phyloP scores from a whole-genome alignment of 1,139 yeast species.

The Suhomyces bribrorum region DNA sequence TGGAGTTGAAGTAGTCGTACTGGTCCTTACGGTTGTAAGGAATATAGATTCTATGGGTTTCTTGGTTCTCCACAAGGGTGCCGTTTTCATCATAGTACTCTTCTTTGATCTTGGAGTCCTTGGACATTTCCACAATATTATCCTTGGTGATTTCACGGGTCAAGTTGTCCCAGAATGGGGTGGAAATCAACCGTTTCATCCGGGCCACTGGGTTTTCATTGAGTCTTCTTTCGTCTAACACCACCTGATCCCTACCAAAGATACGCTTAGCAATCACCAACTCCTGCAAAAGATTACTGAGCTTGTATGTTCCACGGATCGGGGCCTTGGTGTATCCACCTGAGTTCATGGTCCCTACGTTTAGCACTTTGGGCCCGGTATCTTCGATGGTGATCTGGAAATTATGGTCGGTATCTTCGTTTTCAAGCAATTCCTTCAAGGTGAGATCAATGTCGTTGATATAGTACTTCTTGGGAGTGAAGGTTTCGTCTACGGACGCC shows the following conservation, averaged over 20 bases:
- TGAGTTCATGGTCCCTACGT: slow-evolving; percentile 82
- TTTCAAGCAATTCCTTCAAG: slow-evolving; percentile 62
- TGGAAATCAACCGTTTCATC: slow-evolving; percentile 69
- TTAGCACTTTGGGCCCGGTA: slow-evolving; percentile 85
- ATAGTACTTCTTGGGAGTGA: slow-evolving; percentile 56
- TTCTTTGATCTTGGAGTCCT: slow-evolving; percentile 73
- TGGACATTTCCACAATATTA: slow-evolving; percentile 70
- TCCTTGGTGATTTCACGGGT: slow-evolving; percentile 70
- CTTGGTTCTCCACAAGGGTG: slow-evolving; percentile 28
- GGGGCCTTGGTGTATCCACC: slow-evolving; percentile 74
- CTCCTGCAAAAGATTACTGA: slow-evolving; percentile 86
- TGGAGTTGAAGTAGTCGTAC: slow-evolving; percentile 62
- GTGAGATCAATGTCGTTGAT: slow-evolving; percentile 78
- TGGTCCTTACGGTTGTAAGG: slow-evolving; percentile 74
- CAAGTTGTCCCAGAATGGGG: slow-evolving; percentile 79
- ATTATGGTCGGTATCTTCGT: slow-evolving; percentile 86
- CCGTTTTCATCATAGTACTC: slow-evolving; percentile 48
- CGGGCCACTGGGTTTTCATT: slow-evolving; percentile 88
- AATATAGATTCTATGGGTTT: slow-evolving; percentile 72
- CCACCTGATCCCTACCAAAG: slow-evolving; percentile 73
- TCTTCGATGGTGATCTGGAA: slow-evolving; percentile 91
- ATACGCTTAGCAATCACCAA: slow-evolving; percentile 76
- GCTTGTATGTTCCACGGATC: slow-evolving; percentile 87
- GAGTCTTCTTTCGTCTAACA: slow-evolving; percentile 79
- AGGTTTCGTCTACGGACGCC: slow-evolving; percentile 67